Evolutionary conservation across 768 basidiomycete species (phyloP).

Genomic region (Lentinula boryana): DNA sequence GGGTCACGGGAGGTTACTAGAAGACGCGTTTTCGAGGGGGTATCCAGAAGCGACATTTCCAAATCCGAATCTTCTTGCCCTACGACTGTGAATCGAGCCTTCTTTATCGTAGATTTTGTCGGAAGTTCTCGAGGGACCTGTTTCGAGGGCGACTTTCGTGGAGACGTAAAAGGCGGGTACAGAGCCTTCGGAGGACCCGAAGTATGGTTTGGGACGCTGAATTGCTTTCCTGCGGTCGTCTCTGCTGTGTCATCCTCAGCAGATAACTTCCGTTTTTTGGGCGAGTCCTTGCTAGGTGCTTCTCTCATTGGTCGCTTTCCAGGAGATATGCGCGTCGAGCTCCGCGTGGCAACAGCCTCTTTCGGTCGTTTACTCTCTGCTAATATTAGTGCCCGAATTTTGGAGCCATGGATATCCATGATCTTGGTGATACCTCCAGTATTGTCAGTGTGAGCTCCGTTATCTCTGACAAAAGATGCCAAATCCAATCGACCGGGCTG

Average conservation of each 20-base stretch:
- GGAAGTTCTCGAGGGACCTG: background rate
- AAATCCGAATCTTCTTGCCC: background rate
- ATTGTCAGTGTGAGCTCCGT: background rate
- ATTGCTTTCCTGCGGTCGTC: background rate
- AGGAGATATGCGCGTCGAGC: background rate
- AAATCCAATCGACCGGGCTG: background rate
- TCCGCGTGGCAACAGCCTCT: background rate
- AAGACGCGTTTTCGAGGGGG: background rate
- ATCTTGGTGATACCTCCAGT: background rate
- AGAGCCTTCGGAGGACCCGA: background rate
- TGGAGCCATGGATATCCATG: background rate
- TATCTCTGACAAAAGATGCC: background rate
- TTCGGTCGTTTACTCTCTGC: slow-evolving; percentile 1
- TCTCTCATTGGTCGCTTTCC: background rate
- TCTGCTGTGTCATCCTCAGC: background rate
- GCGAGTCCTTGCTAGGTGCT: slow-evolving; percentile 1
- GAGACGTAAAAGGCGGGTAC: background rate
- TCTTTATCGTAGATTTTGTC: background rate
- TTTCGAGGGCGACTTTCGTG: background rate
- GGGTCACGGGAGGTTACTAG: background rate
- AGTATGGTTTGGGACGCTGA: too few species aligned
- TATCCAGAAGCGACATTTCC: background rate
- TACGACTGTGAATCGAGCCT: background rate
- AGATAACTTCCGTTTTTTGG: slow-evolving; percentile 4
- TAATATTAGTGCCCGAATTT: background rate